These are phyloP conservation scores for Pelagomonas calceolata DNA, from an alignment of 108 stramenopile genomes.

Conservation along the genomic window DNA sequence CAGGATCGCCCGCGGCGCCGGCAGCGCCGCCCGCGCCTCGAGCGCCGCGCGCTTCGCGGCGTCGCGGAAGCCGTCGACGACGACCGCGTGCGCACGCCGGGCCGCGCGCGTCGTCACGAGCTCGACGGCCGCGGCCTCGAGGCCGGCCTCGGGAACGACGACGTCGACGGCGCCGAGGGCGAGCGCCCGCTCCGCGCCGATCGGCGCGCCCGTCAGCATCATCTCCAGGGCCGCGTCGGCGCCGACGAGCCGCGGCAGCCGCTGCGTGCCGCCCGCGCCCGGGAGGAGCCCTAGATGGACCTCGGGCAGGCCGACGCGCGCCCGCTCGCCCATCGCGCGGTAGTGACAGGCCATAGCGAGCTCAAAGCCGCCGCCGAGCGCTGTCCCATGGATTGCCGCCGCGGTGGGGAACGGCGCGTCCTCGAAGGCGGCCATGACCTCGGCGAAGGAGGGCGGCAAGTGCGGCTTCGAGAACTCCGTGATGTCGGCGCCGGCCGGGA, in stretches of 20 bases:
- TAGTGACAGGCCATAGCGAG: conserved; percentile 82
- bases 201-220: conserved; percentile 64
- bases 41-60: conserved; percentile 29
- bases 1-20: conserved; percentile 28
- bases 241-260: conserved; percentile 74
- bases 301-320: conserved; percentile 80
- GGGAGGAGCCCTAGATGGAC: conserved; percentile 68
- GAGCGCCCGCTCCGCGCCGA: conserved; percentile 41
- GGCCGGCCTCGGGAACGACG: conserved; percentile 8
- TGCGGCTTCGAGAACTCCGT: conserved; percentile 61
- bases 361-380: conserved; percentile 78
- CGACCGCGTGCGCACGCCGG: conserved; percentile 31
- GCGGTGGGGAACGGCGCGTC: conserved; percentile 51
- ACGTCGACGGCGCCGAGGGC: conserved; percentile 51
- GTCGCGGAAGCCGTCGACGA: conserved; percentile 31
- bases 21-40: conserved; percentile 15
- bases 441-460: conserved; percentile 7
- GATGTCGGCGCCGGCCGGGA: conserved; percentile 96
- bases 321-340: conserved; percentile 47
- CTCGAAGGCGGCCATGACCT: conserved; percentile 25
- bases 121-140: conserved; percentile 11
- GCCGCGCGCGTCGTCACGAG: conserved; percentile 47
- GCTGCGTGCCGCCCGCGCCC: conserved; percentile 92
- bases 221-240: conserved; percentile 60
- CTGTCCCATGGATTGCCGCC: conserved; percentile 76